phyloP scores from a whole-genome alignment of 2,329 filamentous ascomycete genomes.

The Cladosporium sp. region DNA sequence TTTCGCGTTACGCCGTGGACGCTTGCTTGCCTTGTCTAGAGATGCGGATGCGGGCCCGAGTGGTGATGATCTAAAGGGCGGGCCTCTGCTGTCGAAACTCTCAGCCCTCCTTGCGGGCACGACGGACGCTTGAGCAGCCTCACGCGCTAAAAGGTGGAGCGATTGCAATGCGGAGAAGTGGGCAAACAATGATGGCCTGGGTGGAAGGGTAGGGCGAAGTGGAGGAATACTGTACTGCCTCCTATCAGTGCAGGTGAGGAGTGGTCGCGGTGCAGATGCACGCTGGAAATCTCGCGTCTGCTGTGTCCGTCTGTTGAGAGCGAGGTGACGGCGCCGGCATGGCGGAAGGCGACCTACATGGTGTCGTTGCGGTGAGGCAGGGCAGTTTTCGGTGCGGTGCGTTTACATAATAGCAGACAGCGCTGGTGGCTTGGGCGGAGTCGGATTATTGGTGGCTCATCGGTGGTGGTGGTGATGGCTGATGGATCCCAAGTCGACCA shows the following conservation, averaged over 20 bases:
- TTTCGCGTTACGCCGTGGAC: not conserved
- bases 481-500: not conserved
- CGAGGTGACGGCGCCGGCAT: not conserved
- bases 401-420: slow-evolving; percentile 13
- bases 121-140: slow-evolving; percentile 13
- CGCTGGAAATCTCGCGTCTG: not conserved
- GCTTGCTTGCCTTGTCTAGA: not conserved
- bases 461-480: not conserved
- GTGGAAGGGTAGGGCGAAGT: not conserved
- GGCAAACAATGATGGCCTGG: not conserved
- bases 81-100: not conserved
- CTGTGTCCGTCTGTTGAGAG: not conserved
- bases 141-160: slow-evolving; percentile 15
- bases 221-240: not conserved
- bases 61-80: not conserved
- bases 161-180: slow-evolving; percentile 21
- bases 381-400: not conserved
- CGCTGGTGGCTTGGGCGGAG: slow-evolving; percentile 7
- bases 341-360: not conserved
- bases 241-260: not conserved
- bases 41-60: not conserved
- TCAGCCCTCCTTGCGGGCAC: slow-evolving; percentile 1
- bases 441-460: slow-evolving; percentile 2
- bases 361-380: slow-evolving; percentile 1
- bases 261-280: not conserved